Evolutionary conservation across 805 yeast genomes (phyloP).

Genomic region (Yamadazyma sp.): DNA sequence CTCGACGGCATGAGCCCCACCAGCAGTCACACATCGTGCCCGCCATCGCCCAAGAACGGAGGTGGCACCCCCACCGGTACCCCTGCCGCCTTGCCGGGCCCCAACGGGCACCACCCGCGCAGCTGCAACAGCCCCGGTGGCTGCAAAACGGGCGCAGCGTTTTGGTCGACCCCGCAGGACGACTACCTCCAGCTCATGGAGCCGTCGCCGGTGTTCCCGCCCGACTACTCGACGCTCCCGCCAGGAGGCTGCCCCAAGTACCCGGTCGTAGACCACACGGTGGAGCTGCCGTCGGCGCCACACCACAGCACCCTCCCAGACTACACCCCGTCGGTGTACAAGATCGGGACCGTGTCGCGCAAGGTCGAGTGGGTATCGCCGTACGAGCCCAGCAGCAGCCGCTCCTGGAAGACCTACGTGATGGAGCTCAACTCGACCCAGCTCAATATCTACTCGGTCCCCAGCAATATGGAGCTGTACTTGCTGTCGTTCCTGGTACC

Average conservation of each 20-base stretch:
- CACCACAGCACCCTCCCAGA: no score
- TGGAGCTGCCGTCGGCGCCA: constrained; percentile 29
- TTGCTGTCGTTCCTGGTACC: constrained; percentile 20
- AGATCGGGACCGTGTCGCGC: constrained; percentile 55
- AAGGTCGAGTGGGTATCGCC: constrained; percentile 81
- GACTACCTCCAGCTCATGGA: constrained; percentile 34
- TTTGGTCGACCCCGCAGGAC: constrained; percentile 15
- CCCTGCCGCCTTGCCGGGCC: no score
- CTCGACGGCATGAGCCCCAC: constrained; percentile 7
- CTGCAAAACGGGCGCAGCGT: not conserved
- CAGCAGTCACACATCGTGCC: constrained; percentile 8
- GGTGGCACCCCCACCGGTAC: no score
- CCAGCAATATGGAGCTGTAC: constrained; percentile 30
- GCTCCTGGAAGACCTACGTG: constrained; percentile 70
- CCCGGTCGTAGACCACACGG: constrained; percentile 22
- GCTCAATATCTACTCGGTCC: constrained; percentile 59
- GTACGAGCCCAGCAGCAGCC: constrained; percentile 60
- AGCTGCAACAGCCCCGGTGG: no score
- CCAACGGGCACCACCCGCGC: no score
- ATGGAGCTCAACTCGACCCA: constrained; percentile 87
- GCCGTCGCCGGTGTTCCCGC: constrained; percentile 40
- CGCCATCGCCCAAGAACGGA: constrained; percentile 8
- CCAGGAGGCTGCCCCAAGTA: constrained; percentile 47
- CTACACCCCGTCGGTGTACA: constrained; percentile 65
- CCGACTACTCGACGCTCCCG: constrained; percentile 34